phyloP scores from a whole-genome alignment of 2,329 filamentous ascomycete species.

The Xylaria sp. region DNA sequence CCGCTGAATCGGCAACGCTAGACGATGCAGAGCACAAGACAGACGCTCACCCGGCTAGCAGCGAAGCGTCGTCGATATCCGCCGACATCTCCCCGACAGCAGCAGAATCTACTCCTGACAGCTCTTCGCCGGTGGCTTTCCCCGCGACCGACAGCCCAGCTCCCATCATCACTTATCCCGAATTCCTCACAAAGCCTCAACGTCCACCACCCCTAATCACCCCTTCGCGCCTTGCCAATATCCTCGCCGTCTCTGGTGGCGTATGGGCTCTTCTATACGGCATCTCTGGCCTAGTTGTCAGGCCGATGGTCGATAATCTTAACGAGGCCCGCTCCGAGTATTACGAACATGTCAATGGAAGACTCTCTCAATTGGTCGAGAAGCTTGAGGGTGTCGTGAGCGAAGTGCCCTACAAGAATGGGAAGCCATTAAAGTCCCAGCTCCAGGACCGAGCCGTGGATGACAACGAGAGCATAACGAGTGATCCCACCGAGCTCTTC shows the following conservation, averaged over 20 bases:
- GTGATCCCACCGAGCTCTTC: conserved; percentile 80
- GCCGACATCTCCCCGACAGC: conserved; percentile 20
- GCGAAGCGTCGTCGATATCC: conserved; percentile 16
- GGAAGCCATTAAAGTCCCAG: conserved; percentile 41
- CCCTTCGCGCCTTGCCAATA: conserved; percentile 65
- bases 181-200: conserved; percentile 69
- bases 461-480: conserved; percentile 59
- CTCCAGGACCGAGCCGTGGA: conserved; percentile 40
- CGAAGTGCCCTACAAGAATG: conserved; percentile 61
- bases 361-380: conserved; percentile 59
- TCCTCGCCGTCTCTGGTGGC: conserved; percentile 66
- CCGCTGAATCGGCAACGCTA: conserved; percentile 17
- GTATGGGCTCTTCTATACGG: conserved; percentile 75
- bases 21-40: conserved; percentile 16
- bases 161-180: conserved; percentile 75
- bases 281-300: conserved; percentile 73
- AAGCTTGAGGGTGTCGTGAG: conserved; percentile 69
- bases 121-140: conserved; percentile 35
- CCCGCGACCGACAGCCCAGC: conserved; percentile 60
- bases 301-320: conserved; percentile 67
- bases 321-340: conserved; percentile 64
- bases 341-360: conserved; percentile 58
- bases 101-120: conserved; percentile 28
- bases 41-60: conserved; percentile 7
- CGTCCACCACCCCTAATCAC: conserved; percentile 71